phyloP scores from a whole-genome alignment of 768 basidiomycete species.

The Clavulina sp. region DNA sequence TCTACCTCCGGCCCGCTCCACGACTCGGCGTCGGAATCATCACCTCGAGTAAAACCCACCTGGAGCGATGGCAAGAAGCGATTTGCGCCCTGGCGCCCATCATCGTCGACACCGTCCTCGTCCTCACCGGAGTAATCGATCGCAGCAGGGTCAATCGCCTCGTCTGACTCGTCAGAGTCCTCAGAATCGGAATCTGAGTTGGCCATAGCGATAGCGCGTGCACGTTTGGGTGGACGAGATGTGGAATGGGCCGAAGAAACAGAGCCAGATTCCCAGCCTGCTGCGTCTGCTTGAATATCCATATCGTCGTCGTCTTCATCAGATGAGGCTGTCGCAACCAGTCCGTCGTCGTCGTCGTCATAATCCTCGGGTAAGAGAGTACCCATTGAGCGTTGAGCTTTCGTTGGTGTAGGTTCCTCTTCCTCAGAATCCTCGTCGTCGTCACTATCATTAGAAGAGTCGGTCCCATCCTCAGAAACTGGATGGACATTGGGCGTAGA shows the following conservation, averaged over 20 bases:
- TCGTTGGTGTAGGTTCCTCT: no score
- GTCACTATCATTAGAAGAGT: no score
- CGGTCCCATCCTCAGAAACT: no score
- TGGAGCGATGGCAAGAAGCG: conserved; percentile 75
- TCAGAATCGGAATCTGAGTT: neutral
- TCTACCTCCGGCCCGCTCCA: conserved; percentile 46
- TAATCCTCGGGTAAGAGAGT: no score
- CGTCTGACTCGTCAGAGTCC: conserved; percentile 4
- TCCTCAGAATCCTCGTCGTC: no score
- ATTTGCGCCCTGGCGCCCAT: conserved; percentile 7
- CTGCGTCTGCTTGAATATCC: conserved; percentile 18
- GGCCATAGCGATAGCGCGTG: conserved; percentile 1
- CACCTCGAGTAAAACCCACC: conserved; percentile 66
- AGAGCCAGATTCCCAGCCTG: conserved; percentile 21
- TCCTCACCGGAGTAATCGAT: conserved; percentile 12
- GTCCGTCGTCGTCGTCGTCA: no score
- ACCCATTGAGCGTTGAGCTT: no score
- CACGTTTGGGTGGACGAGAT: conserved; percentile 15
- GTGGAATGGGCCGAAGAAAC: conserved; percentile 18
- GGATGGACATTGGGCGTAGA: no score
- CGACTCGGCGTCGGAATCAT: conserved; percentile 66
- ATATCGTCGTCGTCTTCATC: no score
- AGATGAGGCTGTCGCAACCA: no score
- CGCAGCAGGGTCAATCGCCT: conserved; percentile 11
- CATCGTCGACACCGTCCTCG: conserved; percentile 12